Base-by-base conservation (phyloP, 306 rosid genomes). In the Begonia peltatifolia region DNA sequence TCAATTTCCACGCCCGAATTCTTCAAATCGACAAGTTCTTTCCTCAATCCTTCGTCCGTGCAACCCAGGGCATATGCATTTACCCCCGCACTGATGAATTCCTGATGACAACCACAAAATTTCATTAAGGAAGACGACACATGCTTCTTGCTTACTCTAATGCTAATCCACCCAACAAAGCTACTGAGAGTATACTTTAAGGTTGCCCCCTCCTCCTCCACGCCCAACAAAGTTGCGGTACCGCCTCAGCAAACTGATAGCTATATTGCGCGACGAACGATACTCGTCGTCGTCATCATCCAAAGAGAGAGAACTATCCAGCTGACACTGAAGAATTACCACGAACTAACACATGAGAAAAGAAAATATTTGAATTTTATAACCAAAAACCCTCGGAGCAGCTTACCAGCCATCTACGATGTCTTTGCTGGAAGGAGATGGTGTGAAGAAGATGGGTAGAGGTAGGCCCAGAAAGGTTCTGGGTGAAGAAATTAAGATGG, bases 41-140 rank as follows among this genome's bases (percentile, higher is more conserved):
- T 83, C 69, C 86, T 78, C 48, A 90, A 62, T 43, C 99, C 95
- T 69, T 90, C 99, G 70, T 86, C 92, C 1, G 95, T 80, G 74
- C 99, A 90, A 25, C 99, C 99, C 35, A 90, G 83, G 13, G 93
- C 95, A 77, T 90, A 90, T 6, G 99, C 99, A 79, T 86, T 86
- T 71, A 86, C 95, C 46, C 99, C 99, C 44, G 95, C 97, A 71
- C 70, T 59, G 54, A 90, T 90, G 84, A 90, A 90, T 76, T 85
- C 95, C 97, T 90, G 72, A 46, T 48, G 36, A 25, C 46, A 63
- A 74, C 42, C n/a, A 59, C 54, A 63, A 52, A 25, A 48, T 55
- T 22, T 57, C 10, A 52, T 10, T 63, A 14, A 49, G 20, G 55
- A 41, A 61, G 2, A 25, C 51, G 52, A 52, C 43, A 51, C 35